Percentiles rank a stretch among this genome's conserved stretches.
Conservation (phyloP, 2,329 filamentous ascomycete genomes). For the Microsporum canis region DNA sequence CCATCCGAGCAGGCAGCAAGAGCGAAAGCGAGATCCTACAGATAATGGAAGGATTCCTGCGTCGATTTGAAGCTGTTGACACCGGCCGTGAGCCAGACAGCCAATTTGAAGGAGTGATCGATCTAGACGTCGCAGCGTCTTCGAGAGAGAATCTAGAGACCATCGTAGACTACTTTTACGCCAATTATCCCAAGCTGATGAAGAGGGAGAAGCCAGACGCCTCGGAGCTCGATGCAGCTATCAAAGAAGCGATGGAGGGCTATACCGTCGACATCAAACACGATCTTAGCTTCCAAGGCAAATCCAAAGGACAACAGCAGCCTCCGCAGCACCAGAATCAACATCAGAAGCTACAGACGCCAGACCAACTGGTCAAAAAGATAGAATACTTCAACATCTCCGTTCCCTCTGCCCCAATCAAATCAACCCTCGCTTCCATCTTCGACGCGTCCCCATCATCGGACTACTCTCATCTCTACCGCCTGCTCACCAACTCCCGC, state of each 20-base stretch:
- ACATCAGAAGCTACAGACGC: constrained; percentile 14
- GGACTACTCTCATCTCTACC: constrained; percentile 54
- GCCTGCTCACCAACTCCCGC: constrained; percentile 57
- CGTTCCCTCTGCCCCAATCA: constrained; percentile 42
- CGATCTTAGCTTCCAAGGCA: constrained; percentile 52
- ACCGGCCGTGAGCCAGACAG: constrained; percentile 58
- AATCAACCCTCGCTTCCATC: constrained; percentile 52
- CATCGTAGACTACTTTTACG: constrained; percentile 58
- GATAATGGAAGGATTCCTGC: constrained; percentile 92
- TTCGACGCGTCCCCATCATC: constrained; percentile 47
- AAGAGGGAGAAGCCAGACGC: constrained; percentile 54
- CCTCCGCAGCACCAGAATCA: constrained; percentile 17
- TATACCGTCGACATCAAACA: constrained; percentile 70
- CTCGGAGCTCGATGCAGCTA: constrained; percentile 67
- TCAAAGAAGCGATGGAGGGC: constrained; percentile 60
- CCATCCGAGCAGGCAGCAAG: constrained; percentile 74
- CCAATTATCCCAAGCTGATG: constrained; percentile 67
- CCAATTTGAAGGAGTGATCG: constrained; percentile 71
- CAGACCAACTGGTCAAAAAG: constrained; percentile 37
- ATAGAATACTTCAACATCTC: constrained; percentile 57
- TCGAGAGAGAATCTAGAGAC: constrained; percentile 80
- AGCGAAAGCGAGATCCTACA: constrained; percentile 61
- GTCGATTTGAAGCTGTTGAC: constrained; percentile 70
- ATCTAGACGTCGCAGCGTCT: constrained; percentile 65
- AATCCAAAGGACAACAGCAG: constrained; percentile 35